These are phyloP conservation scores for Mortierella hygrophila DNA, from an alignment of 192 early-diverging fungal species.

Conservation along the genomic window DNA sequence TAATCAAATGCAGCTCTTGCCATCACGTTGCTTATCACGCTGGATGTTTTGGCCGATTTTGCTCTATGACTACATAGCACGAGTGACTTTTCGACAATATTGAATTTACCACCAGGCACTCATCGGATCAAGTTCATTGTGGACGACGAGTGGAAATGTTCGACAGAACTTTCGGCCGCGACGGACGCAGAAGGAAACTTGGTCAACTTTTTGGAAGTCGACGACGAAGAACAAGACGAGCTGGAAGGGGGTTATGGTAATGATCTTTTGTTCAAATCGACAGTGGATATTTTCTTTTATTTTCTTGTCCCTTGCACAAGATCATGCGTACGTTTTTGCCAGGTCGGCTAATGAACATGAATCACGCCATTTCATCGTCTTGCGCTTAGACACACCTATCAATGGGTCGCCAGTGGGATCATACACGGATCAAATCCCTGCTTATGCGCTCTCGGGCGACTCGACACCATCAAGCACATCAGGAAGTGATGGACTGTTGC, in stretches of 20 bases:
- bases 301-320: too few species aligned
- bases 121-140: constrained; percentile 99
- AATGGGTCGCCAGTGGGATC: constrained; percentile 50
- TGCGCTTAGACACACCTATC: constrained; percentile 32
- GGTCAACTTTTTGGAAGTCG: constrained; percentile 94
- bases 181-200: constrained; percentile 95
- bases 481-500: constrained; percentile 28
- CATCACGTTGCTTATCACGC: constrained; percentile 9
- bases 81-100: constrained; percentile 82
- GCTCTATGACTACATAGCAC: constrained; percentile 57
- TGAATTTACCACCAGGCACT: constrained; percentile 93
- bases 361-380: background rate
- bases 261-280: background rate
- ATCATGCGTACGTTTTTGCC: background rate
- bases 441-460: constrained; percentile 32
- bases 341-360: background rate
- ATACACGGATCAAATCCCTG: constrained; percentile 46
- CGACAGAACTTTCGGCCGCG: constrained; percentile 89
- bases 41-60: constrained; percentile 3
- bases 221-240: constrained; percentile 80
- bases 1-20: constrained; percentile 13
- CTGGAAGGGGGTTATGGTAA: constrained; percentile 48
- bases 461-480: constrained; percentile 60
- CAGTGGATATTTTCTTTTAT: background rate
- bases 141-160: constrained; percentile 98